Evolutionary conservation across 768 basidiomycete genomes (phyloP), one percentile per base, ranked within the genome.

Genomic region (Chlorophyllum brunneum): DNA sequence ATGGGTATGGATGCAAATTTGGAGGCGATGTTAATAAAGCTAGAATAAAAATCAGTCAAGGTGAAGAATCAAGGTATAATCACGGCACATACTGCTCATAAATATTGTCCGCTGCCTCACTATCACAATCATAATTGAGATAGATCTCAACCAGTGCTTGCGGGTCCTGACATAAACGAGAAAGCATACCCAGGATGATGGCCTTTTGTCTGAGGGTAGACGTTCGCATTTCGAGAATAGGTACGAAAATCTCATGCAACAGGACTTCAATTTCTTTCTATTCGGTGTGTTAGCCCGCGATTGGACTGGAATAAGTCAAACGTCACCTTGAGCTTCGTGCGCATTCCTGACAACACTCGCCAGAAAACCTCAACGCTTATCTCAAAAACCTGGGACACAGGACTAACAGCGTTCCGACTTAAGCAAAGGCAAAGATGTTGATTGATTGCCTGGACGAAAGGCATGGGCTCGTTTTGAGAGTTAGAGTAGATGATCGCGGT

Each of bases 251-350:
- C 67, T 99, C 97, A 60, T 97, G 95, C 42, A 99, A 69, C n/a
- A 99, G 76, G 31, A 99, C 94, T 67, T 98, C 95, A 52, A 98
- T 98, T 68, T 99, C 97, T 88, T 98, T 97, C 95, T 98, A 65
- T 39, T 60, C 20, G 46, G 41, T 46, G 13, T 42, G 42, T 54
- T 33, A 50, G 41, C 24, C 49, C 64, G 27, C 59, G 49, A 45
- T 26, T 37, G 15, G 34, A 33, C 36, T n/a, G n/a, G 54, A 53
- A 34, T 9, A 8, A 16, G 18, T 11, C 7, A 27, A n/a, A 30
- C 60, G 70, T 34, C 58, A 92, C 94, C 85, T 99, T 99, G 59
- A 99, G 80, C 72, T 92, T 95, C 15, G 91, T 92, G 24, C 97
- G 82, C 83, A 99, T 86, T 9, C 92, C 90, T 38, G 88, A 83